Evolutionary conservation across 2,329 filamentous ascomycete genomes (phyloP), one percentile per base, ranked within the genome.

Genomic region (Gremmenia infestans): DNA sequence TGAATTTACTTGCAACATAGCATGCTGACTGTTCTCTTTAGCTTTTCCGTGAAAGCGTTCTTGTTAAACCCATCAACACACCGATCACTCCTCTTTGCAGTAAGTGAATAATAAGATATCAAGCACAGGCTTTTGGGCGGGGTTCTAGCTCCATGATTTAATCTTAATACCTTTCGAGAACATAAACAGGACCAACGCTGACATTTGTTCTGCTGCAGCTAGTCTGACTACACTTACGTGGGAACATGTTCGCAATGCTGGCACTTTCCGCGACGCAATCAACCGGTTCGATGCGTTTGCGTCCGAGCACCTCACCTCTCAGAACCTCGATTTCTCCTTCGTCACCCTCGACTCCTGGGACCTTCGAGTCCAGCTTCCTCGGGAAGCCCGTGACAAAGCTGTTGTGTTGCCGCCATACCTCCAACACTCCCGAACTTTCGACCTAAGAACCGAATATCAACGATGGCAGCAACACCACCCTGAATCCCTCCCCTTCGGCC

Each of bases 271-370:
- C 68, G 94, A 97, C 76, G 94, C 94, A 65, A 88, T 99, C 77
- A 90, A 89, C 75, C 89, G 91, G 67, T 97, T 99, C 76, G 92
- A 96, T 74, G 81, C 87, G 61, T 99, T 97, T 73, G 91, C 91
- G 70, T 87, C 88, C 67, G 93, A 99, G 75, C 90, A 97, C 72
- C 79, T 99, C 66, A 85, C 90, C 53, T 87, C 86, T 63, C 92
- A 96, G 74, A 94, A 96, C 72, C 83, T 94, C 71, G 93, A 97
- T 69, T 99, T 99, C 72, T 92, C 95, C 63, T 99, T 99, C 73
- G 94, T 99, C 59, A 99, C 94, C 43, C 85, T 99, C 68, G 95
- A 97, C 74, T 92, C 93, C 47, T 99, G 94, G 94, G 94, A 99
- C 72, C 85, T 99, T 58, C 91, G 94, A 66, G 94, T 99, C 56